Percentiles rank a stretch among this genome's conserved stretches.
These are phyloP conservation scores for Plantago lanceolata DNA, from an alignment of 305 asterid species.

Conservation along the genomic window DNA sequence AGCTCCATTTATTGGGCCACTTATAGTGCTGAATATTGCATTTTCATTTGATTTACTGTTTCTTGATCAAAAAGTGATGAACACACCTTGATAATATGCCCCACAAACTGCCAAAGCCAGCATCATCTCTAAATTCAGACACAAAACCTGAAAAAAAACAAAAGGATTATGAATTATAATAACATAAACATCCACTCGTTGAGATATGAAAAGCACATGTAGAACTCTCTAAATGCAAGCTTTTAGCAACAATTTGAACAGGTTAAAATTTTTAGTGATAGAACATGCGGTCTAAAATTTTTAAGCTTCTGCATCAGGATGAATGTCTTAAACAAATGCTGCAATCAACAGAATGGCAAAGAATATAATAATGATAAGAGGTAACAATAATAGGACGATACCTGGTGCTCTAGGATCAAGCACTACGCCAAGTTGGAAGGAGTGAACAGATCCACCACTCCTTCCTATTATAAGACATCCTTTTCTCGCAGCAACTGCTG, in stretches of 20 bases:
- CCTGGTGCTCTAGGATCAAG: slow-evolving; percentile 69
- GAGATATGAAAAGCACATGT: slow-evolving; percentile 13
- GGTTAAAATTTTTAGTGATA: not conserved
- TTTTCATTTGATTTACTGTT: too few species aligned
- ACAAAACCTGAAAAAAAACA: slow-evolving; percentile 50
- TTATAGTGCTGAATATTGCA: too few species aligned
- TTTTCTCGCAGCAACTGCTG: slow-evolving; percentile 56
- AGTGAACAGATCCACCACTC: slow-evolving; percentile 73
- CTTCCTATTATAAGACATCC: slow-evolving; percentile 73
- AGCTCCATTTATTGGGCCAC: too few species aligned
- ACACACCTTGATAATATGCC: slow-evolving; percentile 81
- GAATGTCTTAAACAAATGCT: slow-evolving; percentile 6
- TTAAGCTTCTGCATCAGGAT: slow-evolving; percentile 10
- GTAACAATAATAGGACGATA: slow-evolving; percentile 6
- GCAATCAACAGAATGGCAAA: slow-evolving; percentile 13
- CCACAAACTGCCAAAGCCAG: slow-evolving; percentile 81
- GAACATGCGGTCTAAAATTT: not conserved
- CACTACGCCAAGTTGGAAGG: slow-evolving; percentile 69
- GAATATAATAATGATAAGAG: slow-evolving; percentile 7
- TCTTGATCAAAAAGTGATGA: slow-evolving; percentile 7
- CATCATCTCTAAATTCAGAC: slow-evolving; percentile 83
- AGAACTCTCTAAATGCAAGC: slow-evolving; percentile 20
- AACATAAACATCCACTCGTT: slow-evolving; percentile 12
- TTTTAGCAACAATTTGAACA: slow-evolving; percentile 9
- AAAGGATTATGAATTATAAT: slow-evolving; percentile 19